phyloP scores from a whole-genome alignment of 371 early-diverging fungal species.

The Rhizopus arrhizus region DNA sequence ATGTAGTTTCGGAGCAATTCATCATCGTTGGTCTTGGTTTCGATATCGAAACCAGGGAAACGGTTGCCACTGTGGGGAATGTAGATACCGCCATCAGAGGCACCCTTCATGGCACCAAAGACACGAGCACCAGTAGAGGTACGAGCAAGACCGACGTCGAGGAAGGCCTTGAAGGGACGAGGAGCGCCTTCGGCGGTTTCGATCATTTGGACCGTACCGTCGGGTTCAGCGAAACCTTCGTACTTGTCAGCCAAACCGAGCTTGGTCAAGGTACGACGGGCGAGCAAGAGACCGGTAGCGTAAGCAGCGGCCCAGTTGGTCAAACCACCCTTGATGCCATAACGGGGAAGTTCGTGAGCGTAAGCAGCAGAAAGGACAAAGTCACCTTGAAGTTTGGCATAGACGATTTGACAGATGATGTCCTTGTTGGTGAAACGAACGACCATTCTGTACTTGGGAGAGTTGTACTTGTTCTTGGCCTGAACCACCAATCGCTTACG shows the following conservation, averaged over 20 bases:
- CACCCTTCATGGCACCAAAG: slow-evolving; percentile 99
- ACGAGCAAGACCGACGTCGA: slow-evolving; percentile 99
- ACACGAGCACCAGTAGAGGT: slow-evolving; percentile 99
- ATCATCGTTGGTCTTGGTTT: slow-evolving; percentile 90
- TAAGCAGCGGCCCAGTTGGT: slow-evolving; percentile 99
- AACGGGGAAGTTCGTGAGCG: slow-evolving; percentile 97
- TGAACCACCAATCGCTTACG: slow-evolving; percentile 97
- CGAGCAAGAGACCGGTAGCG: slow-evolving; percentile 97
- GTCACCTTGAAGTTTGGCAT: slow-evolving; percentile 99
- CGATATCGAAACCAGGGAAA: slow-evolving; percentile 97
- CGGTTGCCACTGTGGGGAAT: slow-evolving; percentile 98
- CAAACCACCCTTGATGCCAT: slow-evolving; percentile 98
- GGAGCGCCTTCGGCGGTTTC: slow-evolving; percentile 95
- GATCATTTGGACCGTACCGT: slow-evolving; percentile 89
- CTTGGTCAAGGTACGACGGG: slow-evolving; percentile 95
- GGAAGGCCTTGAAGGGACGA: slow-evolving; percentile 98
- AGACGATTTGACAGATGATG: slow-evolving; percentile 97
- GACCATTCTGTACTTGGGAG: slow-evolving; percentile 99
- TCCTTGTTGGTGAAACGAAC: slow-evolving; percentile 99
- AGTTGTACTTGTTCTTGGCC: slow-evolving; percentile 99
- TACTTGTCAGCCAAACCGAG: slow-evolving; percentile 94
- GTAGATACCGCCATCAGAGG: slow-evolving; percentile 99
- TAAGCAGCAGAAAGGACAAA: slow-evolving; percentile 97
- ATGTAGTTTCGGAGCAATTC: slow-evolving; percentile 97
- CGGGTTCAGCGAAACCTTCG: slow-evolving; percentile 92